Base-by-base conservation (phyloP, 2,329 filamentous ascomycete species). In the Incumbomyces lentus region DNA sequence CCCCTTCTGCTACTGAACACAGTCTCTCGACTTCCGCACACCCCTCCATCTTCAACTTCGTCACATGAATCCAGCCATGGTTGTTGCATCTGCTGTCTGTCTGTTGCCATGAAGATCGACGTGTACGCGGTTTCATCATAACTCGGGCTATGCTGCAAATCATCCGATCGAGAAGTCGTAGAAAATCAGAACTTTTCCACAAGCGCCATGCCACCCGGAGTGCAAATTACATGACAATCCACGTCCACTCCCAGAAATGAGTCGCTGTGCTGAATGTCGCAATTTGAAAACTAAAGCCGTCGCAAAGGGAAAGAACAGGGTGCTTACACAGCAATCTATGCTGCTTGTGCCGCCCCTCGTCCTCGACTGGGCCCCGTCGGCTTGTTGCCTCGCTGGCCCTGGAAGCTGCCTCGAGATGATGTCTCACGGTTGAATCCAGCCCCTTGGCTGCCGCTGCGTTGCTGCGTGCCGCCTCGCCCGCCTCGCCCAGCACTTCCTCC, bases 341-440 rank as follows among this genome's bases (percentile, higher is more conserved):
- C 67, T 46, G 68, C 59, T 52, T 69, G 68, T 41, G 67, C 48
- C 54, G 70, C 68, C 57, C 62, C 68, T 55, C 70, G 68, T 49
- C 62, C 64, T 59, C 69, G 68, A 49, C 64, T 60, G 11, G 42
- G 32, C 19, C 33, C 42, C 40, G 67, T 63, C 46, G 66, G 74
- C 54, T 75, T 78, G 56, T 74, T 70, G 47, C 64, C 74, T 55
- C 75, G 78, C 55, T 73, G 68, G 52, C 70, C 75, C 50, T 80
- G 78, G 54, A 79, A 70, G 57, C 78, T 77, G 53, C 85, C 82
- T 58, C 85, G 79, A 38, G 80, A 79, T 53, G 82, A 73, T 48
- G 82, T 81, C 46, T 81, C 77, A 49, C 75, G 71, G 68, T 84
- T 89, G 62, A 78, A 81, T 51, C 83, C 81, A 48, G 82, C 79